phyloP scores from a whole-genome alignment of 192 early-diverging fungal genomes.

The Jimgerdemannia lactiflua region DNA sequence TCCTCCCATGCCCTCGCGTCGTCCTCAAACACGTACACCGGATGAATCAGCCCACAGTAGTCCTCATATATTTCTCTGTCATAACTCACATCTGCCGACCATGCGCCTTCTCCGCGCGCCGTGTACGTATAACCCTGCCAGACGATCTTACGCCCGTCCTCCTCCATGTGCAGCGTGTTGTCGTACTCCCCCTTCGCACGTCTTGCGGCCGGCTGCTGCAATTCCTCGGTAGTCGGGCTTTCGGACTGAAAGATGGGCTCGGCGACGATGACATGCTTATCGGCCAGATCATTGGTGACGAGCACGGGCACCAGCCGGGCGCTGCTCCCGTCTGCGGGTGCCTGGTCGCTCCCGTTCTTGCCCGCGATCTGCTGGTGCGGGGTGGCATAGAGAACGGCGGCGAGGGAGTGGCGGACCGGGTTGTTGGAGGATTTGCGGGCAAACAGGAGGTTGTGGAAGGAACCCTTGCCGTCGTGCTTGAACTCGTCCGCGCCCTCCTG shows the following conservation, averaged over 20 bases:
- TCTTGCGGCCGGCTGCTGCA: not conserved
- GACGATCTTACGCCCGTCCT: conserved; percentile 6
- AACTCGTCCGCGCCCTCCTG: not conserved
- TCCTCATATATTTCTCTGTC: conserved; percentile 9
- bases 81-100: not conserved
- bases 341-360: not conserved
- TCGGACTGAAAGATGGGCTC: conserved; percentile 6
- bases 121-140: conserved; percentile 26
- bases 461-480: not conserved
- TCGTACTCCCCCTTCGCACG: conserved; percentile 14
- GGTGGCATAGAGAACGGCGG: conserved; percentile 18
- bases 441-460: not conserved
- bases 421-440: not conserved
- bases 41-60: conserved; percentile 21
- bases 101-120: not conserved
- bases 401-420: conserved; percentile 18
- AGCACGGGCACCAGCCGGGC: conserved; percentile 17
- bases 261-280: not conserved
- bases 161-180: conserved; percentile 7
- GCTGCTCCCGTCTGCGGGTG: not conserved
- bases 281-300: conserved; percentile 11
- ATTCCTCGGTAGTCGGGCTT: not conserved
- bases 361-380: conserved; percentile 6
- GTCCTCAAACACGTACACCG: conserved; percentile 13
- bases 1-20: not conserved